Base-by-base conservation (phyloP, 176 grass and related monocot species). In the Oryza nivara region DNA sequence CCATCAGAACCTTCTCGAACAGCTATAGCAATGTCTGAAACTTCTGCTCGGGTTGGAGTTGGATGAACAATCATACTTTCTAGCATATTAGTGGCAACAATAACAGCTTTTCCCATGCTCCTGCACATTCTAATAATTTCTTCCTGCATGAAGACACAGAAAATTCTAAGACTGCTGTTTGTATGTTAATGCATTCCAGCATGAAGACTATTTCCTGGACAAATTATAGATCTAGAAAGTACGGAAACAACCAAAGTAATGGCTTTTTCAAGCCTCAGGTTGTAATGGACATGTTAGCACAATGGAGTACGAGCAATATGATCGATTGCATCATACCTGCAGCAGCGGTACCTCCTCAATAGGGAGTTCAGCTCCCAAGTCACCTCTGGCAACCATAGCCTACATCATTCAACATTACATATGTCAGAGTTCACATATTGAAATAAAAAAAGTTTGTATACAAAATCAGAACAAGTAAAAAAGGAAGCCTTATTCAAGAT, bases 21-120 rank as follows among this genome's bases (percentile, higher is more conserved):
- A 84, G 96, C 96, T 81, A 99, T 96, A 79, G 96, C 96, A 83
- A 99, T 99, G 75, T 99, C 96, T 54, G 96, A 99, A 77, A 99
- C 93, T 86, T 99, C 96, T 41, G 96, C 96, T 64, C 96, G 89
- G 38, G 96, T 99, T 67, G 96, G 96, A 60, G 96, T 99, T 61
- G 96, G 96, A 88, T 99, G 96, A 82, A 99, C 88, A 74, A 99
- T 99, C 96, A 99, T 99, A 87, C 96, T 99, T 87, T 99, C 96
- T 45, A 99, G 84, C 96, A 99, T 99, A 91, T 99, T 99, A 54
- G 96, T 99, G 56, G 96, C 96, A 11, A 99, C 96, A 84, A 99
- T 96, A 73, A 99, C 96, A 83, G 96, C 86, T 85, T 99, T 99
- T 65, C 96, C 96, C 96, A 99, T 99, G 86, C 96, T 96, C 74